A percentile compares a stretch with the other conserved stretches of the same genome.
phyloP scores from a whole-genome alignment of 2,329 filamentous ascomycete species.

The Fusarium verrucosum region DNA sequence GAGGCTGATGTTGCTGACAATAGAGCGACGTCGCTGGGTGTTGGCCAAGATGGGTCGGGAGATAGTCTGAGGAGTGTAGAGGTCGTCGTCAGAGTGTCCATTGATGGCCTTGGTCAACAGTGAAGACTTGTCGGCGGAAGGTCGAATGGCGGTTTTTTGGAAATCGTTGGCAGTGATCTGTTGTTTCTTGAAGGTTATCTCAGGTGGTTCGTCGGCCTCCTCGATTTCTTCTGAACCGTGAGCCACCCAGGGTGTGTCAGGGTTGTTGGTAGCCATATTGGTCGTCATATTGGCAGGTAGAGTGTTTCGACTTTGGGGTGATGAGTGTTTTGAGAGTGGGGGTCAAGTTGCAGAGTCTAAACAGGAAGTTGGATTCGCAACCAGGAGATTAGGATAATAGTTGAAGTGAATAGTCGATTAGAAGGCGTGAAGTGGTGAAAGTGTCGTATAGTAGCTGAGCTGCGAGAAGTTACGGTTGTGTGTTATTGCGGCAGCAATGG shows the following conservation, averaged over 20 bases:
- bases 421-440: conserved; percentile 11
- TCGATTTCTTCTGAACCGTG: conserved; percentile 68
- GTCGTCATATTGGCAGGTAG: conserved; percentile 52
- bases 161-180: conserved; percentile 51
- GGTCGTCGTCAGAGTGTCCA: conserved; percentile 69
- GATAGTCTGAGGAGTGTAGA: conserved; percentile 50
- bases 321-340: conserved; percentile 27
- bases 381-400: conserved; percentile 2
- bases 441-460: conserved; percentile 36
- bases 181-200: conserved; percentile 55
- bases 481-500: conserved; percentile 6
- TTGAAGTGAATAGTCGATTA: not conserved
- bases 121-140: conserved; percentile 72
- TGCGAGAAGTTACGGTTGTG: conserved; percentile 37
- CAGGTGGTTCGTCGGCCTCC: conserved; percentile 90
- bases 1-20: conserved; percentile 81
- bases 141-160: conserved; percentile 59
- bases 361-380: conserved; percentile 16
- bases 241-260: conserved; percentile 48
- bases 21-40: conserved; percentile 66
- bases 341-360: conserved; percentile 18
- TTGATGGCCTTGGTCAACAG: conserved; percentile 87
- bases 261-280: conserved; percentile 45
- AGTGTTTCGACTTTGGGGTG: conserved; percentile 27
- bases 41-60: conserved; percentile 44